Conservation (phyloP, 2,329 filamentous ascomycete genomes). For the Apiospora aurea region DNA sequence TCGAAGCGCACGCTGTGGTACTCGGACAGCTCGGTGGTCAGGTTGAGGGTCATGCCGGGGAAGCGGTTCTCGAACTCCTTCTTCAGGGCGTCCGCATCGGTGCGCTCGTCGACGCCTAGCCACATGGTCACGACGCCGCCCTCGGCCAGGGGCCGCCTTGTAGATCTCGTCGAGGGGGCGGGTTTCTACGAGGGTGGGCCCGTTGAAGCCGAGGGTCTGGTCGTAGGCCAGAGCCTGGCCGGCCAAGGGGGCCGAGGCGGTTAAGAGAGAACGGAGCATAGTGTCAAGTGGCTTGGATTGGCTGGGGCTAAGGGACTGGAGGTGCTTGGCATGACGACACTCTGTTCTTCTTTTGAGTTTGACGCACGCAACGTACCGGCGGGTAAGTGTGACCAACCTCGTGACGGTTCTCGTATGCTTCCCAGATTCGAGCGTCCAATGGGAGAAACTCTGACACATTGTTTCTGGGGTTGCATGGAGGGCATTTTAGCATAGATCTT, state of each 20-base stretch:
- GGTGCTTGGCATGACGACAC: neutral
- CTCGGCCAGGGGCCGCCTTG: constrained; percentile 54
- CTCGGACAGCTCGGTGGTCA: constrained; percentile 63
- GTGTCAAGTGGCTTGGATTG: neutral
- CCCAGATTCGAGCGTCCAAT: neutral
- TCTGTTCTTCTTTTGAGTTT: neutral
- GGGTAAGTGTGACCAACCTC: neutral
- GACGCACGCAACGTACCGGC: neutral
- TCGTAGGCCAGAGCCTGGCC: constrained; percentile 33
- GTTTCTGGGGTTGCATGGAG: neutral
- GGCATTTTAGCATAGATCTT: neutral
- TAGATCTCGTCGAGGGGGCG: constrained; percentile 58
- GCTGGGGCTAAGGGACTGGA: neutral
- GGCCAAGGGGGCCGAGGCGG: constrained; percentile 10
- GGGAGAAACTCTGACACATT: neutral
- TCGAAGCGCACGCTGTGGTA: constrained; percentile 59
- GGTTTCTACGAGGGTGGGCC: constrained; percentile 46
- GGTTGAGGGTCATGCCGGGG: constrained; percentile 57
- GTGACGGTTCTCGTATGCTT: neutral
- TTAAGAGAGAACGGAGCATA: neutral
- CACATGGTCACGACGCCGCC: constrained; percentile 53
- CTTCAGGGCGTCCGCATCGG: constrained; percentile 49
- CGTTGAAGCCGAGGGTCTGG: constrained; percentile 36
- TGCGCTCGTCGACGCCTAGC: constrained; percentile 56
- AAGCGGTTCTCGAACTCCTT: constrained; percentile 53